Evolutionary conservation across 495 filamentous ascomycete genomes (phyloP).

Genomic region (Neurospora sp.): DNA sequence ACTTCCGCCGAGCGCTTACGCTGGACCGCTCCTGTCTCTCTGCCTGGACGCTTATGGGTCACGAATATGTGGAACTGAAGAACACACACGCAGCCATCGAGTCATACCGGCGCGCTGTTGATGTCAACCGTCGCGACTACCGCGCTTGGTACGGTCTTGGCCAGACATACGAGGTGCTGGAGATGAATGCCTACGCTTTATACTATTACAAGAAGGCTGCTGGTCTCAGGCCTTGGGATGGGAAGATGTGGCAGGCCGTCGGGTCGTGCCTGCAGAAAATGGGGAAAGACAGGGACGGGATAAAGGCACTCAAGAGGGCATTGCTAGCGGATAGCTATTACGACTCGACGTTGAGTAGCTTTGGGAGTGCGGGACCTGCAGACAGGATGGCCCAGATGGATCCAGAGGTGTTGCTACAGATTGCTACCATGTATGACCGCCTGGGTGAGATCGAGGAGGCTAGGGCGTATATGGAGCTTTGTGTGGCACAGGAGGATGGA

Average conservation of each 20-base stretch:
- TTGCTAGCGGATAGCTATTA: conserved; percentile 75
- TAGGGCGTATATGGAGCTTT: conserved; percentile 88
- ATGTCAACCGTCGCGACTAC: conserved; percentile 93
- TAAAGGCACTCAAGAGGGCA: conserved; percentile 89
- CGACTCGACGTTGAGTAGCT: conserved; percentile 41
- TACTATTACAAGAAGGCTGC: conserved; percentile 98
- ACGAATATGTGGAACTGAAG: conserved; percentile 98
- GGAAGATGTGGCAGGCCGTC: conserved; percentile 98
- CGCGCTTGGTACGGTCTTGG: conserved; percentile 97
- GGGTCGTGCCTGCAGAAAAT: conserved; percentile 84
- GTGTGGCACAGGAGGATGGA: conserved; percentile 77
- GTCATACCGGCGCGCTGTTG: conserved; percentile 89
- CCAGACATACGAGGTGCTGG: conserved; percentile 93
- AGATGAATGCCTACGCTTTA: conserved; percentile 93
- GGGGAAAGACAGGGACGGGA: conserved; percentile 69
- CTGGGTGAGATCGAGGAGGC: conserved; percentile 67
- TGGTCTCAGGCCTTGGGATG: conserved; percentile 79
- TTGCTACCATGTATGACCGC: conserved; percentile 80
- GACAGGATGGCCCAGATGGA: conserved; percentile 55
- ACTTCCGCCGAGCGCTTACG: conserved; percentile 93
- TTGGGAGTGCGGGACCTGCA: conserved; percentile 28
- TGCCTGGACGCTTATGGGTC: conserved; percentile 98
- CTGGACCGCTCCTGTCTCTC: conserved; percentile 85
- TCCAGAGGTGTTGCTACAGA: conserved; percentile 80
- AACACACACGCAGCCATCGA: conserved; percentile 99